Percentiles rank a stretch among this genome's conserved stretches.
Evolutionary conservation across 345 rosid genomes (phyloP).

Genomic region (Eucalyptus leucophloia): DNA sequence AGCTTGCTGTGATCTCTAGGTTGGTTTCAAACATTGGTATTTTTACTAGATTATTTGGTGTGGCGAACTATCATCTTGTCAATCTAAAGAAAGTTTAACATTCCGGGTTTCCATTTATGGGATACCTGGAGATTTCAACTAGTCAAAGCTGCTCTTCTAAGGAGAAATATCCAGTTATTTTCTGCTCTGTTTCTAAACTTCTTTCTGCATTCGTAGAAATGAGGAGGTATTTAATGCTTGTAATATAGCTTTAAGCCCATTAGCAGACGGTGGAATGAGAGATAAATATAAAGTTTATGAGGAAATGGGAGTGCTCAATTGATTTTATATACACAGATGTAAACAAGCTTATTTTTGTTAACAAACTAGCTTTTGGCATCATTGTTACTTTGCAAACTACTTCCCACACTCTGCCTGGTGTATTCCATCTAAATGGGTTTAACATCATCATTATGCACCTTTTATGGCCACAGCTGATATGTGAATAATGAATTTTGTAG

Average conservation of each 20-base stretch:
- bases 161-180: background rate
- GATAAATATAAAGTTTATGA: background rate
- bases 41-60: background rate
- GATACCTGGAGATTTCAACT: background rate
- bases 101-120: background rate
- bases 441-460: background rate
- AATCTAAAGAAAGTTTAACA: background rate
- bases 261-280: background rate
- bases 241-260: background rate
- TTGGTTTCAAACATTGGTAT: background rate
- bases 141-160: background rate
- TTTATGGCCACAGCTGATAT: background rate
- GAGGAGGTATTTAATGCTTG: background rate
- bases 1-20: background rate
- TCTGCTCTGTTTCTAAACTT: background rate
- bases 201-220: background rate
- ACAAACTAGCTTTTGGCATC: background rate
- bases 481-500: constrained; percentile 11
- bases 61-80: background rate
- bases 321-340: background rate
- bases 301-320: background rate
- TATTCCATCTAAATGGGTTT: background rate
- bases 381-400: background rate
- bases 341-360: background rate
- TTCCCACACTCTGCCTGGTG: background rate